Evolutionary conservation across 352 stramenopile species (phyloP).

Genomic region (Pythium utonaiense): DNA sequence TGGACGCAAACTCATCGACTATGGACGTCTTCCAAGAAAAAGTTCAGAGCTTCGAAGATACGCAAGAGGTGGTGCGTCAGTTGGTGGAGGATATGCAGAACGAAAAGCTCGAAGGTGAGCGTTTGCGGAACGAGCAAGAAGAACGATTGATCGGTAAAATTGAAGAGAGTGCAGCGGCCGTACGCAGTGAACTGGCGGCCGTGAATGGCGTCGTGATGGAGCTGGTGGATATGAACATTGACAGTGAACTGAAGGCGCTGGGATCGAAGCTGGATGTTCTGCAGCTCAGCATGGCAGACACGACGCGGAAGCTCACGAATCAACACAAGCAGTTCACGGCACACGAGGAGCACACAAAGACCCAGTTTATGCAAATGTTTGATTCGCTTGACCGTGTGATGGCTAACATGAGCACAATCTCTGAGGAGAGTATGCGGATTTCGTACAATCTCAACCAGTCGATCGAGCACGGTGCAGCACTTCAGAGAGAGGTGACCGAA

Average conservation of each 20-base stretch:
- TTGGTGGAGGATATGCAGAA: conserved; percentile 41
- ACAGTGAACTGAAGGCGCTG: conserved; percentile 53
- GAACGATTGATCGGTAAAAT: conserved; percentile 51
- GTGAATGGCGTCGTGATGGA: conserved; percentile 52
- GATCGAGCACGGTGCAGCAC: conserved; percentile 40
- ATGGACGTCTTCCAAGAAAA: conserved; percentile 43
- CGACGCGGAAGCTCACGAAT: conserved; percentile 50
- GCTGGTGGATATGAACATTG: conserved; percentile 53
- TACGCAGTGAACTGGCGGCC: conserved; percentile 45
- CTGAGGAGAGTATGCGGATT: conserved; percentile 67
- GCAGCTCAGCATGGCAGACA: conserved; percentile 44
- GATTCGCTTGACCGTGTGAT: conserved; percentile 64
- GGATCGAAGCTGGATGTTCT: conserved; percentile 51
- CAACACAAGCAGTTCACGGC: conserved; percentile 54
- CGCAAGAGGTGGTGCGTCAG: conserved; percentile 39
- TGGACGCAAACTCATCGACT: conserved; percentile 31
- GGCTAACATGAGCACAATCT: conserved; percentile 60
- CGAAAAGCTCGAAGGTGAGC: conserved; percentile 34
- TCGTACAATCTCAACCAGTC: conserved; percentile 64
- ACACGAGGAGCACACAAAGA: conserved; percentile 52
- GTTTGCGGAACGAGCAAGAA: conserved; percentile 50
- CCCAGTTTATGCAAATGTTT: conserved; percentile 61
- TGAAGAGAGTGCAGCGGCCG: conserved; percentile 39
- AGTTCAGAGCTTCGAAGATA: conserved; percentile 52
- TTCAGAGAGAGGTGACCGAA: conserved; percentile 44